phyloP scores from a whole-genome alignment of 2,329 filamentous ascomycete species.

The Claviceps fusiformis region DNA sequence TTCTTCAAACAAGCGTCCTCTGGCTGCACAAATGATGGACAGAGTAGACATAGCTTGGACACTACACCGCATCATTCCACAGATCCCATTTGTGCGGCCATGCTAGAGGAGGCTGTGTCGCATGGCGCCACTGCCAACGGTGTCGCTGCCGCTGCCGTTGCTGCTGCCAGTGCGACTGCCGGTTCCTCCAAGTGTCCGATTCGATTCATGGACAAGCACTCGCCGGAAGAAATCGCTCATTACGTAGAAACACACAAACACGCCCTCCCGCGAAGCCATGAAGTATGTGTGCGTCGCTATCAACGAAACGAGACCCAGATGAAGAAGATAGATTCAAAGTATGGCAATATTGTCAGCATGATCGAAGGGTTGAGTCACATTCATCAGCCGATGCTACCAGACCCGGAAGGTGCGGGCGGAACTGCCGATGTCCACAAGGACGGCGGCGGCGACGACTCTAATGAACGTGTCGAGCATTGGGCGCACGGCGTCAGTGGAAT shows the following conservation, averaged over 20 bases:
- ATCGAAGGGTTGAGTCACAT: slow-evolving; percentile 79
- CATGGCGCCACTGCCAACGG: slow-evolving; percentile 19
- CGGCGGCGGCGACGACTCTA: slow-evolving; percentile 40
- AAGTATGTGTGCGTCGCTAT: slow-evolving; percentile 81
- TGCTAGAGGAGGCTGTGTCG: slow-evolving; percentile 46
- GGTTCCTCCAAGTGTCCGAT: slow-evolving; percentile 68
- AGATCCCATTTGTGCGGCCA: slow-evolving; percentile 51
- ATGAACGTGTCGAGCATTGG: slow-evolving; percentile 73
- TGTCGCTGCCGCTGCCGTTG: slow-evolving; percentile 11
- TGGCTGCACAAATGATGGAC: slow-evolving; percentile 15
- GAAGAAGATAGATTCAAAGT: slow-evolving; percentile 82
- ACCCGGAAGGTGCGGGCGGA: slow-evolving; percentile 31
- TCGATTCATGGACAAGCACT: slow-evolving; percentile 81
- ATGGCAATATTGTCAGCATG: slow-evolving; percentile 85
- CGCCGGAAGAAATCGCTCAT: slow-evolving; percentile 80
- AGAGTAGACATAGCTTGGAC: slow-evolving; percentile 16
- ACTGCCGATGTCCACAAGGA: slow-evolving; percentile 32
- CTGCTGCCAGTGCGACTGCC: slow-evolving; percentile 9
- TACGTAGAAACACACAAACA: slow-evolving; percentile 96
- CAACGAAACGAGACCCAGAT: slow-evolving; percentile 78
- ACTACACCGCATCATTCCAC: slow-evolving; percentile 33
- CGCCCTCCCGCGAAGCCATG: slow-evolving; percentile 83
- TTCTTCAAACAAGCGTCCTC: slow-evolving; percentile 42
- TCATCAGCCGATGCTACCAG: slow-evolving; percentile 74
- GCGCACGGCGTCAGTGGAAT: slow-evolving; percentile 59